Base-by-base conservation (phyloP, 2,329 filamentous ascomycete genomes). In the Aureobasidium namibiae region DNA sequence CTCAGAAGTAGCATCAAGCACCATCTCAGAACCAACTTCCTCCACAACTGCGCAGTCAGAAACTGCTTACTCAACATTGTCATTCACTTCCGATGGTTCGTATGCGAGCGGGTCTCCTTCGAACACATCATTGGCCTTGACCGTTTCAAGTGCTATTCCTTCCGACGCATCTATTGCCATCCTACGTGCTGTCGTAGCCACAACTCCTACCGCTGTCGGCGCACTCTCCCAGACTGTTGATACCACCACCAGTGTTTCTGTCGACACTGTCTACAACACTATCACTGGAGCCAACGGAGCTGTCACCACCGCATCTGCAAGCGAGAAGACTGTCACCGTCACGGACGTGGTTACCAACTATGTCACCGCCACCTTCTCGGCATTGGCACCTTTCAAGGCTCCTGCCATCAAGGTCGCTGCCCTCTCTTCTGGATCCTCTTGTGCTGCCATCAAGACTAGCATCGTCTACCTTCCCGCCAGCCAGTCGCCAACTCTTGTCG, bases 221-320 rank as follows among this genome's bases (percentile, higher is more conserved):
- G 54, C 44, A 44, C 36, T 58, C 13, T 58, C 54, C 38, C 42
- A 48, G 34, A 41, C 24, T 31, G 34, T 58, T 41, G 44, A 58
- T 44, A 63, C 60, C 16, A 59, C 63, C 26, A 63, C 61, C 38
- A 49, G 56, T 14, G 48, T 61, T 10, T 52, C 59, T 29, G 59
- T 62, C 11, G 61, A 62, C 24, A 62, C 61, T 13, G 41, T 62
- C 29, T 61, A 50, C 41, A 56, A 54, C 48, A 62, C 60, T 13
- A 36, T 57, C 10, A 52, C 46, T 38, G 33, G 33, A 8, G 61
- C 49, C 34, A 61, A 56, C 26, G 61, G 39, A 23, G 49, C 46
- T n/a, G 46, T 57, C 23, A 53, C 59, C 5, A 57, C 44, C 41
- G 59, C 53, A 10, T 61, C 59, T 56, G 59, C 61, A 29, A 44